Conservation (phyloP, 495 filamentous ascomycete species). For the Coniosporium apollinis region DNA sequence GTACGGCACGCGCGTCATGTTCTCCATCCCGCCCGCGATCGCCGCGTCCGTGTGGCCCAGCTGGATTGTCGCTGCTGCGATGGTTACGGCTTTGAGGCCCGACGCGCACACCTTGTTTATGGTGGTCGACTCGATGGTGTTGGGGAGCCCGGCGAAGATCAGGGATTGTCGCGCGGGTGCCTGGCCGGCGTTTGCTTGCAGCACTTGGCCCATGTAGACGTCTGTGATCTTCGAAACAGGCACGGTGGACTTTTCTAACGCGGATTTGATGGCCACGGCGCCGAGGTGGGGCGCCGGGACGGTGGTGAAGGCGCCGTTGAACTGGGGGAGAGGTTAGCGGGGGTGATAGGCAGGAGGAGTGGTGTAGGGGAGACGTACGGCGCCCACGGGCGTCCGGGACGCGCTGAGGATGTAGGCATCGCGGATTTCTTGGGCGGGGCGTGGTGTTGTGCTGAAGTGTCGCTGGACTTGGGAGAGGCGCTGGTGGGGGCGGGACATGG, state of each 20-base stretch:
- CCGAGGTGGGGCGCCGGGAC: slow-evolving; percentile 76
- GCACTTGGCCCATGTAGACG: slow-evolving; percentile 97
- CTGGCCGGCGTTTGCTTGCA: slow-evolving; percentile 70
- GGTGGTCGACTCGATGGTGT: slow-evolving; percentile 65
- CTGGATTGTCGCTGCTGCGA: slow-evolving; percentile 89
- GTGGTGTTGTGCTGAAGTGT: slow-evolving; percentile 48
- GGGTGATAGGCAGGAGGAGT: background rate
- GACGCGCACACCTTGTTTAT: slow-evolving; percentile 97
- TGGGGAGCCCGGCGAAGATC: slow-evolving; percentile 70
- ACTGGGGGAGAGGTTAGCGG: slow-evolving; percentile 33
- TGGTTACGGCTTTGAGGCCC: slow-evolving; percentile 74
- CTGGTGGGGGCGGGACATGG: slow-evolving; percentile 24
- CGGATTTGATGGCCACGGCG: slow-evolving; percentile 75
- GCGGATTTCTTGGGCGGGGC: slow-evolving; percentile 48
- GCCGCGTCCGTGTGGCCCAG: slow-evolving; percentile 73
- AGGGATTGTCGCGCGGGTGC: slow-evolving; percentile 81
- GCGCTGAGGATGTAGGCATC: slow-evolving; percentile 87
- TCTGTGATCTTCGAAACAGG: slow-evolving; percentile 63
- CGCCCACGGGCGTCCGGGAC: slow-evolving; percentile 72
- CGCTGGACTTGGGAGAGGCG: slow-evolving; percentile 33
- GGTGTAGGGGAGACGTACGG: slow-evolving; percentile 32
- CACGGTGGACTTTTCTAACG: slow-evolving; percentile 64
- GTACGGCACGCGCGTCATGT: slow-evolving; percentile 87
- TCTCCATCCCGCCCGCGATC: slow-evolving; percentile 92
- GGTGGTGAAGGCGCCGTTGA: slow-evolving; percentile 74